These are phyloP conservation scores for Wickerhamiella qilinensis DNA, from an alignment of 805 yeast genomes.

Conservation along the genomic window DNA sequence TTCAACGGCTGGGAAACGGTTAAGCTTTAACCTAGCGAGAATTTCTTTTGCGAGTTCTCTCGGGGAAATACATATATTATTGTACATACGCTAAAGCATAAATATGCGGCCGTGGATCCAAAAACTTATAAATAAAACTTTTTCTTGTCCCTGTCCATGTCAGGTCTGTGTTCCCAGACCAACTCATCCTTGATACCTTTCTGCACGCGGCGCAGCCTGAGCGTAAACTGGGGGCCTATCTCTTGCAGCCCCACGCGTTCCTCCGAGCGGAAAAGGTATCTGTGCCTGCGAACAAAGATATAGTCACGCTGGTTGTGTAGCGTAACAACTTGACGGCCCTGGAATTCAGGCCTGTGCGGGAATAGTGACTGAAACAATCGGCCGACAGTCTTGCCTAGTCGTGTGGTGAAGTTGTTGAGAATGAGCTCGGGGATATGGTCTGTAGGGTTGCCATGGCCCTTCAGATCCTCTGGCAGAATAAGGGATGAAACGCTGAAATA, in stretches of 20 bases:
- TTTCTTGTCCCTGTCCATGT: constrained; percentile 91
- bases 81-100: neutral
- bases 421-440: constrained; percentile 84
- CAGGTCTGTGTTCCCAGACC: constrained; percentile 93
- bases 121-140: constrained; percentile 56
- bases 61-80: too few relatives aligned
- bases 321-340: constrained; percentile 91
- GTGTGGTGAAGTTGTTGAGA: constrained; percentile 79
- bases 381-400: constrained; percentile 88
- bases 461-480: constrained; percentile 54
- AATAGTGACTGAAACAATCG: constrained; percentile 79
- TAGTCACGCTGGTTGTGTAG: constrained; percentile 93
- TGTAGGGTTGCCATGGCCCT: constrained; percentile 84
- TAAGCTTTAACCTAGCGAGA: constrained; percentile 6
- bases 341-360: constrained; percentile 85
- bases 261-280: constrained; percentile 78
- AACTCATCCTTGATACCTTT: constrained; percentile 82
- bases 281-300: constrained; percentile 87
- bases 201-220: constrained; percentile 75
- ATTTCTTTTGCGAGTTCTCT: too few relatives aligned
- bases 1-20: neutral
- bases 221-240: constrained; percentile 90
- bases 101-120: too few relatives aligned
- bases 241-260: constrained; percentile 92
- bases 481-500: constrained; percentile 74